Evolutionary conservation across 306 rosid genomes (phyloP).

Genomic region (Pueraria montana): DNA sequence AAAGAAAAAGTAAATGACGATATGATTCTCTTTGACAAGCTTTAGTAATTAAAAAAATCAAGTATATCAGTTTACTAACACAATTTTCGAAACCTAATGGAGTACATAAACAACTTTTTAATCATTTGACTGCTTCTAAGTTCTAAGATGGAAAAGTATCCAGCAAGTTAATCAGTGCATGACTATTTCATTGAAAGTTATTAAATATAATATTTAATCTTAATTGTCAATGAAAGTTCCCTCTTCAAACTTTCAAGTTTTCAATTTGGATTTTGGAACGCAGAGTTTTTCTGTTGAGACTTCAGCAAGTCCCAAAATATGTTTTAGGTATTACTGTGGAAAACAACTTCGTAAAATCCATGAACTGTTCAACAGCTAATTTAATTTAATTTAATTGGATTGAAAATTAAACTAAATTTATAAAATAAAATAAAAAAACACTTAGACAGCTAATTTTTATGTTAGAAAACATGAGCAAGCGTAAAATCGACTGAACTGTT

Average conservation of each 20-base stretch:
- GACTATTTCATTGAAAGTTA: neutral
- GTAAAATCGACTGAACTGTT: too few relatives aligned
- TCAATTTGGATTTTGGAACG: neutral
- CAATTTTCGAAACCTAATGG: neutral
- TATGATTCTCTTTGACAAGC: constrained; percentile 31
- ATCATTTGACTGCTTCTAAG: constrained; percentile 43
- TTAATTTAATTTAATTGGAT: too few relatives aligned
- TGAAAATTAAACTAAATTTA: too few relatives aligned
- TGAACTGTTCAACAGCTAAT: too few relatives aligned
- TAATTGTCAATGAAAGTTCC: too few relatives aligned
- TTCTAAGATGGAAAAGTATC: constrained; percentile 12
- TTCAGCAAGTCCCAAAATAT: neutral
- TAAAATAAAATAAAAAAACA: too few relatives aligned
- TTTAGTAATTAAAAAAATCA: constrained; percentile 29
- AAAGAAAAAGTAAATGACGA: constrained; percentile 27
- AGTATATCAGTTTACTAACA: neutral
- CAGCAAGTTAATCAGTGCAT: constrained; percentile 18
- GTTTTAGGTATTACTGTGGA: neutral
- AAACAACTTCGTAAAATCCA: neutral
- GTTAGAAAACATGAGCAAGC: too few relatives aligned
- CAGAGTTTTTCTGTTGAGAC: neutral
- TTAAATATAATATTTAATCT: constrained; percentile 11
- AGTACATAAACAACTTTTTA: constrained; percentile 22
- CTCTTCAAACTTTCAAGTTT: constrained; percentile 10
- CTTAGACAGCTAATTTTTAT: too few relatives aligned